Evolutionary conservation across 2,329 filamentous ascomycete species (phyloP), one percentile per base, ranked within the genome.

Genomic region (Thermomyces lanuginosus): DNA sequence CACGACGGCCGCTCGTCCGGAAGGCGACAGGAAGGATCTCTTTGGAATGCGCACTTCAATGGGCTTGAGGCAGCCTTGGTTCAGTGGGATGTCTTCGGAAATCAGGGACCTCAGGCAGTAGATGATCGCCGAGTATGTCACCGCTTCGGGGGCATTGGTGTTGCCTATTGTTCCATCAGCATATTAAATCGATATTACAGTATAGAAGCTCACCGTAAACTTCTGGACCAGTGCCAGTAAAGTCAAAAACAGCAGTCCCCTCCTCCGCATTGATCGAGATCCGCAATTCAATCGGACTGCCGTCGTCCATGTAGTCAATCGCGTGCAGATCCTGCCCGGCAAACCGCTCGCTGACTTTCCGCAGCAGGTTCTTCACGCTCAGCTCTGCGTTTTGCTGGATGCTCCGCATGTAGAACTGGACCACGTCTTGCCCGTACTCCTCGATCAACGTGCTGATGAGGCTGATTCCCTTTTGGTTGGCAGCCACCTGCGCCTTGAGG

Each of bases 271-370:
- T 67, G 33, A 89, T 83, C 0, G 68, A 69, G 3, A 89, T 65
- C 32, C 70, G 72, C 7, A 86, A 61, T 25, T 69, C 62, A 39
- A 86, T 83, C 0, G 76, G 75, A n/a, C 67, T 77, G 16, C 79
- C 79, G 41, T 86, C 78, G 40, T 89, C 80, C 76, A 84, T 86
- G 51, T 71, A 77, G 42, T 89, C 80, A 6, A 73, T 58, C 0
- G 80, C 76, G 2, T 62, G 64, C 1, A 83, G 63, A 16, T 76
- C 66, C 28, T 64, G 63, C 3, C 72, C 72, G 39, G 70, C 62
- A 37, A 79, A 77, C 18, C 67, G 64, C 32, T 63, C 63, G 41
- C 69, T 66, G 13, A 83, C 70, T 11, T 67, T 57, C 43, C 73
- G 79, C 21, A 86, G 58, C 3, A 84, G 58, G 28, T 65, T 67